Evolutionary conservation across 768 basidiomycete species (phyloP), one percentile per base, ranked within the genome.

Genomic region (Scleroderma bovista): DNA sequence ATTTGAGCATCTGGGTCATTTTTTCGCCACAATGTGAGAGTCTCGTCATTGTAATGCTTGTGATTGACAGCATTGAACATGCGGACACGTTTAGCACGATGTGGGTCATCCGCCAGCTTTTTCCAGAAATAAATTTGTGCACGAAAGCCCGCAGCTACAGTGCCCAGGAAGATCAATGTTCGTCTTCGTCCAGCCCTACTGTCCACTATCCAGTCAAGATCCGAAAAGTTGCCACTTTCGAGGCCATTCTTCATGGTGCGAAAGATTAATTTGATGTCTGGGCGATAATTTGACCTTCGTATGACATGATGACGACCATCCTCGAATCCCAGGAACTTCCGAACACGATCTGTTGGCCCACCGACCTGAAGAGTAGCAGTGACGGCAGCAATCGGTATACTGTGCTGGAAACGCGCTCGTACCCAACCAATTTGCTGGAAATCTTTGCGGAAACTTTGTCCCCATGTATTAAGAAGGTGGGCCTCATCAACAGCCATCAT

Each of bases 371-470:
- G 29, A 16, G 51, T 55, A 19, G 46, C 50, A 15, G 50, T 47
- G 3, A 46, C 23, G 16, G 40, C 50, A 11, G 47, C 31, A 11
- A 51, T 16, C 12, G 29, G 36, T 8, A 41, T 31, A 5, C 20
- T 24, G 16, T 33, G 45, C 5, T 32, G 12, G 8, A 51, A 24
- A 11, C 51, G 39, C 3, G 57, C 26, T 10, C 48, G 39, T 10
- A 57, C 24, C 8, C 22, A 43, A 3, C 57, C 53, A 22, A 57
- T 55, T 37, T 57, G 51, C 34, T 34, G 15, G 51, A 52, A 57
- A 24, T 47, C 50, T 16, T 45, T 48, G 2, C 54, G 53, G 37
- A 55, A 52, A 17, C 22, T 32, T 8, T 26, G 29, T 8, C 56
- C 56, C 56, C 56, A 54, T 1, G 50, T 33, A n/a, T 42, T 44